Evolutionary conservation across 176 grass and related monocot genomes (phyloP), one percentile per base, ranked within the genome.

Genomic region (Aegilops umbellulata): DNA sequence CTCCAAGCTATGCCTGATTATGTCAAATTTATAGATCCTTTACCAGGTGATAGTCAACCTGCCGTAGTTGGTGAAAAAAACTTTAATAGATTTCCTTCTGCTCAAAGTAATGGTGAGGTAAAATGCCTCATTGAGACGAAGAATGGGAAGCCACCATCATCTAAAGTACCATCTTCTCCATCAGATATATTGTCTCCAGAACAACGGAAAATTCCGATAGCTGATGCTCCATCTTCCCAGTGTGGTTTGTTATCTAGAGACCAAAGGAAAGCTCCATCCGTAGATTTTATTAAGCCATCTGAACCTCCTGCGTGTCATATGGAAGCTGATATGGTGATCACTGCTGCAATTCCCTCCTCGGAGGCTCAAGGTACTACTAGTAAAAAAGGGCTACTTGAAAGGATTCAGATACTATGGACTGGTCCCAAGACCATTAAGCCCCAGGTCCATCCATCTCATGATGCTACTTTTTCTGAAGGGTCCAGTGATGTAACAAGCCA

Each of bases 1-100:
- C 65, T 98, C 17, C 60, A 67, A 71, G 92, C 95, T 15, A 74
- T 95, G 74, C 83, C 89, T 78, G 66, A 77, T 84, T 35, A 82
- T 86, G 64, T 95, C 47, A 68, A 84, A 78, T 62, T 91, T 14
- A 19, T 88, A 20, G 55, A 79, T 15, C 76, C 53, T 80, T 27
- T 58, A 77, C 1, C 12, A 49, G 67, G 72, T 79, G 76, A 88
- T 80, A n/a, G 57, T 14, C 62, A 92, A 63, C 71, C 29, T 47
- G 34, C 19, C 82, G 94, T 87, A 39, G n/a, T 88, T 86, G 23
- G 10, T 68, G 66, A 13, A 80, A 47, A 47, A 76, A 38, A 11
- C 65, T 83, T 46, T 65, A 12, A 49, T 30, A 61, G 60, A 17
- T 49, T 66, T 35, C 44, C 24, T 57, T 90, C 75, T 60, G 26